Evolutionary conservation across 2,329 filamentous ascomycete genomes (phyloP).

Genomic region (Microsporum ferrugineum): DNA sequence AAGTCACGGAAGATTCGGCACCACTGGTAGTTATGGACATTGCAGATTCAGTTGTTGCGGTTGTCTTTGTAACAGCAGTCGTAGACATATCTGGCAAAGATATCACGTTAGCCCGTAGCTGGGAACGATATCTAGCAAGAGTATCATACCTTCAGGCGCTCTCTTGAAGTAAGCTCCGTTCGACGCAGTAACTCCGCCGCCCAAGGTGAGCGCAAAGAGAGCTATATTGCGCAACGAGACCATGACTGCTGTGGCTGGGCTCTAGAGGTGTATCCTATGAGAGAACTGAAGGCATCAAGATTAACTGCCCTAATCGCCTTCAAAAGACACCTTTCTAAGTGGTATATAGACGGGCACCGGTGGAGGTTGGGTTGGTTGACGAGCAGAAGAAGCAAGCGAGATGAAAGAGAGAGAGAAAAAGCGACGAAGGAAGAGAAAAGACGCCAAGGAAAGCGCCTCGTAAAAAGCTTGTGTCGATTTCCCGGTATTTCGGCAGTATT

Average conservation of each 20-base stretch:
- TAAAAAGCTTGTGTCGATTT: background rate
- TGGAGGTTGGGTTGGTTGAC: background rate
- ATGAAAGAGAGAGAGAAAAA: background rate
- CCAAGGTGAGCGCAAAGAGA: background rate
- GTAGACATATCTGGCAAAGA: background rate
- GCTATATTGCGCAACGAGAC: slow-evolving; percentile 1
- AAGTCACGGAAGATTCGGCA: background rate
- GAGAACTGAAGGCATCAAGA: background rate
- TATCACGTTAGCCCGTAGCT: background rate
- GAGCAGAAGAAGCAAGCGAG: background rate
- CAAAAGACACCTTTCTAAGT: background rate
- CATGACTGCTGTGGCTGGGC: background rate
- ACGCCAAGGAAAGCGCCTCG: background rate
- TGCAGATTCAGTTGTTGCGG: background rate
- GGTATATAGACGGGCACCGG: background rate
- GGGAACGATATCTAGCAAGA: background rate
- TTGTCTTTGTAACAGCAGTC: background rate
- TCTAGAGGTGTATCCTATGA: background rate
- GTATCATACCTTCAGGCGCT: background rate
- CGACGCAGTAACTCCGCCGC: background rate
- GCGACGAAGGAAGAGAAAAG: background rate
- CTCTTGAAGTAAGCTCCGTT: background rate
- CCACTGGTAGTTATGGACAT: background rate
- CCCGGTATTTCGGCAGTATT: background rate
- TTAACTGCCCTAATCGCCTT: background rate